phyloP scores from a whole-genome alignment of 164 flowering plant genomes.

The Cinnamomum chago region DNA sequence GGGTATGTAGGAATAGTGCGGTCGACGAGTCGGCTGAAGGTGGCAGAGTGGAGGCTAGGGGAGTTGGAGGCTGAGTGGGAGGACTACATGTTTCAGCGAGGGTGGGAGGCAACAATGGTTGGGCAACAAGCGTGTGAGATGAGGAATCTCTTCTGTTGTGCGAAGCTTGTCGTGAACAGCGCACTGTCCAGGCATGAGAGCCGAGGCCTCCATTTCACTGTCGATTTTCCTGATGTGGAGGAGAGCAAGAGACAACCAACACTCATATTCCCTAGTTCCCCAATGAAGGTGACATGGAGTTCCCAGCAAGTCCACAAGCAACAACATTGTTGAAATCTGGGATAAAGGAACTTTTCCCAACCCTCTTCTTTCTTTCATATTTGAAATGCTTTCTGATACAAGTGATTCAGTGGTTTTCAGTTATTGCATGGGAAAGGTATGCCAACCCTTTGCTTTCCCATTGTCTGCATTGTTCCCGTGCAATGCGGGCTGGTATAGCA shows the following conservation, averaged over 20 bases:
- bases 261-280: constrained; percentile 60
- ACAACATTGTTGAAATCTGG: constrained; percentile 7
- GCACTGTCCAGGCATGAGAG: constrained; percentile 93
- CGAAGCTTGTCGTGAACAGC: constrained; percentile 86
- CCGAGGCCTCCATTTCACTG: constrained; percentile 90
- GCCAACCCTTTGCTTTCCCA: neutral
- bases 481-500: too few relatives aligned
- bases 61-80: constrained; percentile 85
- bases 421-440: neutral
- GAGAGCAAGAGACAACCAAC: constrained; percentile 91
- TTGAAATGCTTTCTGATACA: neutral
- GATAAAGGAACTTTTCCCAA: neutral
- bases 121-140: constrained; percentile 84
- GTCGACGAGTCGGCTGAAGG: constrained; percentile 59
- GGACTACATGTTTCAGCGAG: constrained; percentile 54
- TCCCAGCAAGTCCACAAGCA: constrained; percentile 72
- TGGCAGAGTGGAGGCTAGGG: constrained; percentile 63
- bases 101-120: constrained; percentile 89
- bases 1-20: constrained; percentile 83
- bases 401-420: neutral
- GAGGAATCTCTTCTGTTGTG: constrained; percentile 93
- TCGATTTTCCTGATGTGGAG: constrained; percentile 75
- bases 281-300: constrained; percentile 68
- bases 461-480: neutral
- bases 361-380: neutral